Percentiles rank a stretch among this genome's conserved stretches.
Conservation (phyloP, 495 filamentous ascomycete species). For the Sordaria brevicollis region DNA sequence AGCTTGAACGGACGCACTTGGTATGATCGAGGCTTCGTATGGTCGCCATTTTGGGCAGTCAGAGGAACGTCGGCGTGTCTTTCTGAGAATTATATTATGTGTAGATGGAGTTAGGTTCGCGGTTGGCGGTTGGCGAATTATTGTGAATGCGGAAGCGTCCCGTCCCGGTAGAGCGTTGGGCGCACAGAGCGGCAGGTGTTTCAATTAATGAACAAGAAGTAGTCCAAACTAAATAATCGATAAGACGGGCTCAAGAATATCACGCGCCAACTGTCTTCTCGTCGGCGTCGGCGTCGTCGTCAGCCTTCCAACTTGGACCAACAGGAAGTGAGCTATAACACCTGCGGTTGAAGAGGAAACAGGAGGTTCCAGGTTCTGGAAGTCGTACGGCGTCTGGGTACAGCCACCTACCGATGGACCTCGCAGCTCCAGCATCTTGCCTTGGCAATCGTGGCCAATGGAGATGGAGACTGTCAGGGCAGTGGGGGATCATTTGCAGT, state of each 20-base stretch:
- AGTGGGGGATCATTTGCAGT: not conserved
- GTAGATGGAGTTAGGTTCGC: not conserved
- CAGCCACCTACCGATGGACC: not conserved
- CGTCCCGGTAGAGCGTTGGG: not conserved
- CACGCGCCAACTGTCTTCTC: not conserved
- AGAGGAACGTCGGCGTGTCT: not conserved
- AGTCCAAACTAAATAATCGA: not conserved
- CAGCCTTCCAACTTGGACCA: slow-evolving; percentile 9
- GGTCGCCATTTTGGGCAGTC: slow-evolving; percentile 30
- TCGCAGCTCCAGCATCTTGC: not conserved
- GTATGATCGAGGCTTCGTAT: slow-evolving; percentile 38
- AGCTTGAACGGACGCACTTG: slow-evolving; percentile 21
- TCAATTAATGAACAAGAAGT: not conserved
- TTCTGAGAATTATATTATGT: not conserved
- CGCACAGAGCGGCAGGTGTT: not conserved
- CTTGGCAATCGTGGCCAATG: not conserved
- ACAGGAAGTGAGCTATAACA: not conserved
- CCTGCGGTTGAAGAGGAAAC: not conserved
- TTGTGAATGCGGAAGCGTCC: not conserved
- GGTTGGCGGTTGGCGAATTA: not conserved
- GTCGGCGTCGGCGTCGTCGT: slow-evolving; percentile 11
- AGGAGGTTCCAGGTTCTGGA: not conserved
- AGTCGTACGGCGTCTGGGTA: not conserved
- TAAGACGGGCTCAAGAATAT: not conserved
- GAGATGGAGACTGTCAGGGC: not conserved